Evolutionary conservation across 106 monocot genomes (phyloP).

Genomic region (Ottelia alismoides): DNA sequence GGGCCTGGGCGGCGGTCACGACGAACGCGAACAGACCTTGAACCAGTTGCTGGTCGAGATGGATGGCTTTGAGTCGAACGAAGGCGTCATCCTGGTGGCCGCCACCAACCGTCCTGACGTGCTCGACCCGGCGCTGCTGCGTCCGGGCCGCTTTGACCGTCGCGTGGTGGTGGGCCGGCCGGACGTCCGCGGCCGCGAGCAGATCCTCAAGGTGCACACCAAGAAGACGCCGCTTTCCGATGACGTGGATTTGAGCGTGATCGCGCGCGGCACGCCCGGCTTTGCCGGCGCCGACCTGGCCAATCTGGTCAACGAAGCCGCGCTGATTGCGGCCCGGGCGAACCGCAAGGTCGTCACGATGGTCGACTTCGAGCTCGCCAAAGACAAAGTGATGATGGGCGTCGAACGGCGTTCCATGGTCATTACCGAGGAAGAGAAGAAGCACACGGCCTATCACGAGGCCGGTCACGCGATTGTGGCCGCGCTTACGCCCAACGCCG

Average conservation of each 20-base stretch:
- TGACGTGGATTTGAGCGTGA: constrained; percentile 68
- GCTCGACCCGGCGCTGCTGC: constrained; percentile 4
- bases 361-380: constrained; percentile 84
- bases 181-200: neutral
- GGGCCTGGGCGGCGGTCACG: too few relatives aligned
- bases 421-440: constrained; percentile 93
- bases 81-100: constrained; percentile 59
- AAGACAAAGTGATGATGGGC: constrained; percentile 80
- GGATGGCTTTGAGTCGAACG: constrained; percentile 81
- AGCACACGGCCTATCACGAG: constrained; percentile 84
- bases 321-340: constrained; percentile 76
- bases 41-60: too few relatives aligned
- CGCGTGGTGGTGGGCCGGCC: constrained; percentile 1
- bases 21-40: too few relatives aligned
- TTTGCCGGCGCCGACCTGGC: constrained; percentile 94
- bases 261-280: constrained; percentile 88
- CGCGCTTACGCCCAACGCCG: constrained; percentile 73
- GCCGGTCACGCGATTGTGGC: constrained; percentile 95
- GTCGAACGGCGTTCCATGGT: constrained; percentile 93
- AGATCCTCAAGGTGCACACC: constrained; percentile 10
- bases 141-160: too few relatives aligned
- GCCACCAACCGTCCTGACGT: too few relatives aligned
- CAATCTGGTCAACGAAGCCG: constrained; percentile 85
- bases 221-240: constrained; percentile 68
- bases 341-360: constrained; percentile 63